Conservation (phyloP, 2,329 filamentous ascomycete species). For the Fusarium pseudograminearum region DNA sequence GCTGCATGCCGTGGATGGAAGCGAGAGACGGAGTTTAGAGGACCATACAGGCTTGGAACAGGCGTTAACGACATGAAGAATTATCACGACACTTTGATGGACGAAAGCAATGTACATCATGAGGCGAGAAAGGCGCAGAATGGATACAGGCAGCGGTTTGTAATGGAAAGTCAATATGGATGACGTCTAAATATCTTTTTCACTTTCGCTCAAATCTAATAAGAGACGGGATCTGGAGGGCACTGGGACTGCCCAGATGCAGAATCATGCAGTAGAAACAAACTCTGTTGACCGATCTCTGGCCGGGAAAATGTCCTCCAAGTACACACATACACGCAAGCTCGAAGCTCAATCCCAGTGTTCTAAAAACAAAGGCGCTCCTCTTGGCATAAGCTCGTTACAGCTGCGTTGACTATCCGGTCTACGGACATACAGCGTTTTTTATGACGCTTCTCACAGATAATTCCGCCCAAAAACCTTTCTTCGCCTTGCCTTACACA, state of each 20-base stretch:
- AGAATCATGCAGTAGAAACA: conserved; percentile 47
- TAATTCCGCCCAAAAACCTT: conserved; percentile 14
- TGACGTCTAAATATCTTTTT: neutral
- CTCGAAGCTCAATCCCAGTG: conserved; percentile 36
- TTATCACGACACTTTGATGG: conserved; percentile 15
- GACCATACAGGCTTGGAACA: conserved; percentile 37
- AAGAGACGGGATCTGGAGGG: conserved; percentile 29
- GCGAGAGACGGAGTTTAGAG: conserved; percentile 36
- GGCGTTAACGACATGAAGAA: conserved; percentile 43
- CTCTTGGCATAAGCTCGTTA: conserved; percentile 42
- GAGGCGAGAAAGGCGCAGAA: conserved; percentile 15
- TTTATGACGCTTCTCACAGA: conserved; percentile 22
- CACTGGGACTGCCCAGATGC: conserved; percentile 48
- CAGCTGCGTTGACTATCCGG: conserved; percentile 37
- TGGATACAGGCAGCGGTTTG: conserved; percentile 9
- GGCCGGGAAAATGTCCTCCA: conserved; percentile 41
- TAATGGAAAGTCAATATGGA: conserved; percentile 14
- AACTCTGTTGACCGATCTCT: conserved; percentile 39
- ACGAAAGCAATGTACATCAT: conserved; percentile 31
- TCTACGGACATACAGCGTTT: conserved; percentile 35
- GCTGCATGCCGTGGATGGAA: conserved; percentile 29
- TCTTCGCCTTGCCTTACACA: conserved; percentile 6
- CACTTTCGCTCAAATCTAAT: neutral
- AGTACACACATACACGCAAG: conserved; percentile 31
- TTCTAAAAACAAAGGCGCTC: conserved; percentile 44